Conservation (phyloP, 1,139 yeast genomes). For the Yamadazyma aaseri region DNA sequence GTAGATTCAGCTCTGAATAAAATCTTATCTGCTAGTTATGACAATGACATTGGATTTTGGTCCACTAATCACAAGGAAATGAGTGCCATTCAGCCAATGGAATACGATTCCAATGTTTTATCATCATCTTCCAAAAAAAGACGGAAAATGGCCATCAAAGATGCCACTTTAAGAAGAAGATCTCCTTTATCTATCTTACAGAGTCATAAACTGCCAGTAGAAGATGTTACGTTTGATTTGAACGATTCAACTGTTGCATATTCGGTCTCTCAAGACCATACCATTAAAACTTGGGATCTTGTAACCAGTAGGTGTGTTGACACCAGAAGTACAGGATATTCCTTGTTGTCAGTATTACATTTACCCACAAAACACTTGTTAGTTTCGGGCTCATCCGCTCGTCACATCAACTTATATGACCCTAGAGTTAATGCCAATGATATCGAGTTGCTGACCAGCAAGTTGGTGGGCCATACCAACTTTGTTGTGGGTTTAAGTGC, state of each 20-base stretch:
- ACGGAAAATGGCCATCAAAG: conserved; percentile 76
- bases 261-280: conserved; percentile 94
- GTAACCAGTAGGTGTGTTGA: conserved; percentile 81
- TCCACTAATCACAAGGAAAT: conserved; percentile 82
- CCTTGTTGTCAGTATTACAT: conserved; percentile 73
- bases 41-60: conserved; percentile 83
- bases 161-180: conserved; percentile 74
- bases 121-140: conserved; percentile 89
- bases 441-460: conserved; percentile 44
- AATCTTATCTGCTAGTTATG: conserved; percentile 84
- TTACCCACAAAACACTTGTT: conserved; percentile 65
- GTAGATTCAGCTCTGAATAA: conserved; percentile 51
- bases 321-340: conserved; percentile 84
- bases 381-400: conserved; percentile 93
- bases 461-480: conserved; percentile 86
- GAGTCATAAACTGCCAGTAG: conserved; percentile 85
- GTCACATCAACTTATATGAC: conserved; percentile 91
- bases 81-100: conserved; percentile 68
- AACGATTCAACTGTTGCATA: conserved; percentile 79
- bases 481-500: conserved; percentile 80
- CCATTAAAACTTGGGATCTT: conserved; percentile 94
- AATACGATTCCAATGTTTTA: conserved; percentile 44
- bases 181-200: conserved; percentile 76
- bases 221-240: conserved; percentile 73
- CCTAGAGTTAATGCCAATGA: conserved; percentile 57